Percentiles rank a stretch among this genome's conserved stretches.
phyloP scores from a whole-genome alignment of 768 basidiomycete species.

The Trametes villosa region DNA sequence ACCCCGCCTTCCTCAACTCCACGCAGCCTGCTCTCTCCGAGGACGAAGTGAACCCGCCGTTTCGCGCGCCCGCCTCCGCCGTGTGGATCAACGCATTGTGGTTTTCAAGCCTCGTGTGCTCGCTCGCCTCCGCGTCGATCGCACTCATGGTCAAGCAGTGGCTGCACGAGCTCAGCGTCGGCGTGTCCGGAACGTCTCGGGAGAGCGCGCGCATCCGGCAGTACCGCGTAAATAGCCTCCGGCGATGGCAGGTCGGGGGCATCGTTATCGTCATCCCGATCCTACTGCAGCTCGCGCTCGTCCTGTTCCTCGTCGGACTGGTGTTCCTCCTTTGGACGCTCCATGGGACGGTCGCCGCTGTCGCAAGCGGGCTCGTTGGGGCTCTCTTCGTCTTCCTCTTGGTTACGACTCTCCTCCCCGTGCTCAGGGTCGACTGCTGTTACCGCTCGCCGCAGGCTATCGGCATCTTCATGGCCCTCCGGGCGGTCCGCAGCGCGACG shows the following conservation, averaged over 20 bases:
- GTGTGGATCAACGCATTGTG: constrained; percentile 30
- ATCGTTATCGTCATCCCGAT: constrained; percentile 29
- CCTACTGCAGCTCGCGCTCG: constrained; percentile 17
- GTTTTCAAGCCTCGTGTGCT: constrained; percentile 30
- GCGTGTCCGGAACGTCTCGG: constrained; percentile 26
- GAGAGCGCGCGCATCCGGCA: constrained; percentile 30
- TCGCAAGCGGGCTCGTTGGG: constrained; percentile 20
- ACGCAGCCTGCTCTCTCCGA: not conserved
- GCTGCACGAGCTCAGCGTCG: constrained; percentile 28
- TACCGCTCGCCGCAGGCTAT: constrained; percentile 26
- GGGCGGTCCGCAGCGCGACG: not conserved
- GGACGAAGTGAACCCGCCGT: constrained; percentile 1
- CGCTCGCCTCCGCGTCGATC: constrained; percentile 31
- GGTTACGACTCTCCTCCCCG: constrained; percentile 24
- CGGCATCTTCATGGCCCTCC: constrained; percentile 14
- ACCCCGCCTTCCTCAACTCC: constrained; percentile 10
- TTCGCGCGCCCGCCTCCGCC: constrained; percentile 6
- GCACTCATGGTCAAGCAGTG: constrained; percentile 36
- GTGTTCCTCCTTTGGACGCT: constrained; percentile 28
- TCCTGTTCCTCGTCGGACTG: constrained; percentile 27
- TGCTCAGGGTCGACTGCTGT: constrained; percentile 22
- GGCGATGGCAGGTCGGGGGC: constrained; percentile 28
- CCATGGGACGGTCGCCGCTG: constrained; percentile 21
- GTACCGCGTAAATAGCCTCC: constrained; percentile 28
- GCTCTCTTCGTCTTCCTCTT: constrained; percentile 17